phyloP scores from a whole-genome alignment of 805 yeast genomes.

The Hanseniaspora lindneri region DNA sequence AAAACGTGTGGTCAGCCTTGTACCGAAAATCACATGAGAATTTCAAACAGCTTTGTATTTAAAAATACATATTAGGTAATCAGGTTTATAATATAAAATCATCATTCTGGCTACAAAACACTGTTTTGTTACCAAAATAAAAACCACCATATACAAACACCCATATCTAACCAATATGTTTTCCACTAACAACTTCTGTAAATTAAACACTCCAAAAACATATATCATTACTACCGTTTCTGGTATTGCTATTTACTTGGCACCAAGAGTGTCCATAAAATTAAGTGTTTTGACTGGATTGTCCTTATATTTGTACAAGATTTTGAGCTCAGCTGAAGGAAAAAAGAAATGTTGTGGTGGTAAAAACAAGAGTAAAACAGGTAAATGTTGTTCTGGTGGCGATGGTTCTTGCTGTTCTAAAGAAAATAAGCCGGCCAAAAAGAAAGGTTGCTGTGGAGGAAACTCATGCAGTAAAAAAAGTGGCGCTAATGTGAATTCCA shows the following conservation, averaged over 20 bases:
- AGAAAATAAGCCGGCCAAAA: not conserved
- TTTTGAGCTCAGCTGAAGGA: not conserved
- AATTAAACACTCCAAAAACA: slow-evolving; percentile 8
- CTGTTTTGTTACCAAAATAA: too few species aligned
- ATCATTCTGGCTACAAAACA: too few species aligned
- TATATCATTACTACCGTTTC: slow-evolving; percentile 4
- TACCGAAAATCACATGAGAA: too few species aligned
- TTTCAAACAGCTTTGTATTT: too few species aligned
- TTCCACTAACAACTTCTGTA: not conserved
- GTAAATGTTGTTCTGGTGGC: slow-evolving; percentile 10
- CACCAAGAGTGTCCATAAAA: slow-evolving; percentile 2
- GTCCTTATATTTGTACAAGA: not conserved
- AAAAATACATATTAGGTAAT: too few species aligned
- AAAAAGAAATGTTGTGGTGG: slow-evolving; percentile 15
- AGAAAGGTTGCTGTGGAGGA: slow-evolving; percentile 9
- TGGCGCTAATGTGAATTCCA: not conserved
- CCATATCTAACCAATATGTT: too few species aligned
- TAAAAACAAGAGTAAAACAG: slow-evolving; percentile 8
- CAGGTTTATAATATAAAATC: too few species aligned
- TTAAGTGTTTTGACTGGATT: slow-evolving; percentile 7
- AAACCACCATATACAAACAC: not conserved
- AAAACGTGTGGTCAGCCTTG: too few species aligned
- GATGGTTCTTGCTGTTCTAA: slow-evolving; percentile 8
- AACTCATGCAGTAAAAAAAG: not conserved
- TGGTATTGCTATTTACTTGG: not conserved